Base-by-base conservation (phyloP, 140 eudicot species). In the Stevia rebaudiana region DNA sequence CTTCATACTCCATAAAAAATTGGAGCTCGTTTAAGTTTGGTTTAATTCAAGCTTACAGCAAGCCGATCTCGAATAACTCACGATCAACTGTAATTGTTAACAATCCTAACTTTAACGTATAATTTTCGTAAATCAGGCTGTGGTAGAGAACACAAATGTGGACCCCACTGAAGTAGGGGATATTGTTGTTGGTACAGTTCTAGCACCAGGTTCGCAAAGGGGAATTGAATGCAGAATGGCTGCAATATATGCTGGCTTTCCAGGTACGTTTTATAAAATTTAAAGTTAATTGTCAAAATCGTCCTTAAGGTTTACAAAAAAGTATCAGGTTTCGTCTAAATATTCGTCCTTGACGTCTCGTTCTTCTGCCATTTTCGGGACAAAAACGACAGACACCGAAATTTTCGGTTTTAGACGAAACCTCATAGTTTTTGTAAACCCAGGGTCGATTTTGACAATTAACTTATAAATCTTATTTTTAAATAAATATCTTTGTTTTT, bases 161-260 rank as follows among this genome's bases (percentile, higher is more conserved):
- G 51, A 79, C n/a, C 95, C 95, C 3, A 33, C 61, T 39, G 95
- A 87, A 69, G 79, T 87, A 15, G 88, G 95, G 24, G 95, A 87
- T 71, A 81, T 87, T 66, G 63, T 87, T 65, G 95, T 87, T 13
- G 95, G 95, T 24, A 81, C 95, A 37, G 95, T 87, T 74, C 39
- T 87, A 58, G 86, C 92, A 49, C 95, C 95, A 39, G 95, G 95
- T 65, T 87, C 95, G 15, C 74, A 64, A 63, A 81, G 92, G 72
- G 95, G 82, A 54, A 87, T 70, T 1, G 91, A 81, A 35, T 87
- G 91, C 65, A 74, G 95, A 73, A 87, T 87, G 92, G 95, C 88
- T 36, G 80, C 91, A 62, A 37, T 87, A 12, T 87, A 81, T 73
- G 95, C 95, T 41, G 95, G 95, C 65, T 83, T 87, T 68, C 91